phyloP scores from a whole-genome alignment of 805 yeast species.

The Hanseniaspora taiwanica region DNA sequence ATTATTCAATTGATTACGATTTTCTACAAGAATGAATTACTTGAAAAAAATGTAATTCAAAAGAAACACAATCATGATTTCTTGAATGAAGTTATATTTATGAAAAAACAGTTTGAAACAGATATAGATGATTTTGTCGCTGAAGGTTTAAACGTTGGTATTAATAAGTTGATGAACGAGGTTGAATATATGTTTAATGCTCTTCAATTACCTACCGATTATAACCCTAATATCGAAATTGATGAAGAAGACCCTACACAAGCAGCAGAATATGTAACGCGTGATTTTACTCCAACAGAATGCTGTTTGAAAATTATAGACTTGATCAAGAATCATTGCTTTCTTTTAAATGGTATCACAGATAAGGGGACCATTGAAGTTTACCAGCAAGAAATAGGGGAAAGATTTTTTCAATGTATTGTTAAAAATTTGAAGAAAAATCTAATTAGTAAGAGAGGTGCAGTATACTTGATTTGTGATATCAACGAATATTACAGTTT shows the following conservation, averaged over 20 bases:
- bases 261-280: background rate
- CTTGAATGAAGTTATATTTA: slow-evolving; percentile 59
- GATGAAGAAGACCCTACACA: slow-evolving; percentile 8
- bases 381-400: slow-evolving; percentile 87
- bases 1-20: slow-evolving; percentile 86
- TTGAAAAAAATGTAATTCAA: slow-evolving; percentile 24
- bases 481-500: slow-evolving; percentile 68
- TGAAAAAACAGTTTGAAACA: slow-evolving; percentile 70
- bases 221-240: slow-evolving; percentile 41
- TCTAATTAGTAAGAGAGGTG: slow-evolving; percentile 68
- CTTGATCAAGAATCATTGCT: slow-evolving; percentile 58
- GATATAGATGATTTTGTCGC: slow-evolving; percentile 83
- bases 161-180: slow-evolving; percentile 76
- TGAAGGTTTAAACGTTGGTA: slow-evolving; percentile 83
- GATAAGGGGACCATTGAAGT: slow-evolving; percentile 83
- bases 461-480: slow-evolving; percentile 70
- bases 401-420: slow-evolving; percentile 62
- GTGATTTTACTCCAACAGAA: slow-evolving; percentile 36
- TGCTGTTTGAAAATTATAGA: slow-evolving; percentile 55
- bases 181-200: slow-evolving; percentile 49
- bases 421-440: slow-evolving; percentile 66
- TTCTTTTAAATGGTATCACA: slow-evolving; percentile 63
- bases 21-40: slow-evolving; percentile 77
- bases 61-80: slow-evolving; percentile 53
- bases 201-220: slow-evolving; percentile 47